These are phyloP conservation scores for Pachyrhizus erosus DNA, from an alignment of 306 rosid genomes.

Conservation along the genomic window DNA sequence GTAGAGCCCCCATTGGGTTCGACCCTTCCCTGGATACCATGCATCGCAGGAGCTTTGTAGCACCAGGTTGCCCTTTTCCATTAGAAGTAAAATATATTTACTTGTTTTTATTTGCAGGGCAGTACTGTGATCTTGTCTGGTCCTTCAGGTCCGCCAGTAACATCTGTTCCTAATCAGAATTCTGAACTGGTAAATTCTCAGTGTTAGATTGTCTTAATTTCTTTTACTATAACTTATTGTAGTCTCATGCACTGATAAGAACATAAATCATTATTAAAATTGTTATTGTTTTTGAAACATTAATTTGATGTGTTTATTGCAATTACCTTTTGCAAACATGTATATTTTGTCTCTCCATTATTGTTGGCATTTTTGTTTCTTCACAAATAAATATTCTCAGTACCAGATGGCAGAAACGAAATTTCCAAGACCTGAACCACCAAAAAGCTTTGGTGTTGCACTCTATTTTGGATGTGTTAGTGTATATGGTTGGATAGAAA, in stretches of 20 bases:
- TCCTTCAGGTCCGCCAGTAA: conserved; percentile 96
- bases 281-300: conserved; percentile 7
- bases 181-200: conserved; percentile 79
- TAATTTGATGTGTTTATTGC: neutral
- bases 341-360: neutral
- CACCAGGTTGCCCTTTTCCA: neutral
- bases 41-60: neutral
- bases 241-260: neutral
- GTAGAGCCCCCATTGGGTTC: too few relatives aligned
- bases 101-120: conserved; percentile 69
- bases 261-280: conserved; percentile 22
- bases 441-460: neutral
- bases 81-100: conserved; percentile 1
- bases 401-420: neutral
- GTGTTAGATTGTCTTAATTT: conserved; percentile 20
- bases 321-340: neutral
- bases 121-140: conserved; percentile 95
- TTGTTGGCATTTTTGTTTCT: neutral
- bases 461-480: neutral
- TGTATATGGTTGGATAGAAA: neutral
- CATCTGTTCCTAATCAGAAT: conserved; percentile 93
- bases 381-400: conserved; percentile 4
- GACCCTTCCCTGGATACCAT: conserved; percentile 8
- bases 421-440: neutral
- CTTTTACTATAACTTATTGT: conserved; percentile 1